Percentiles rank a stretch among this genome's conserved stretches.
These are phyloP conservation scores for Dovyalis caffra DNA, from an alignment of 345 rosid genomes.

Conservation along the genomic window DNA sequence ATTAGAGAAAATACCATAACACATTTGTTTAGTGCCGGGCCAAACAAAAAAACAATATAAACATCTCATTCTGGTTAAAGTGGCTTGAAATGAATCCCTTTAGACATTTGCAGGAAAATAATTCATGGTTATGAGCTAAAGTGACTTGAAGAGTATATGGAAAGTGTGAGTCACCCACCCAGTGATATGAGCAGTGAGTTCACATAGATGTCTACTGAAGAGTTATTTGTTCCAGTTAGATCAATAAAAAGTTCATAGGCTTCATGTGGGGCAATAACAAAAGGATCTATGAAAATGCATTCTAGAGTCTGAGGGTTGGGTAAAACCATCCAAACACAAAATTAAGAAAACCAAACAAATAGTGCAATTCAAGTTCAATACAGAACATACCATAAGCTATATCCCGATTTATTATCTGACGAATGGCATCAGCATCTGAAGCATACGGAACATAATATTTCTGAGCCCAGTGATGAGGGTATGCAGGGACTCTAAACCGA, in stretches of 20 bases:
- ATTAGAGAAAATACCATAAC: background rate
- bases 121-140: background rate
- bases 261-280: background rate
- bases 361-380: background rate
- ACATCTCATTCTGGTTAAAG: background rate
- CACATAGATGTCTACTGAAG: background rate
- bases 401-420: slow-evolving; percentile 52
- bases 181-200: too few species aligned
- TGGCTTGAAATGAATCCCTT: background rate
- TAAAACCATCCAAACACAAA: background rate
- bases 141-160: background rate
- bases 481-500: slow-evolving; percentile 62
- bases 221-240: background rate
- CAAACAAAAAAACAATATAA: background rate
- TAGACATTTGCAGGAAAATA: background rate
- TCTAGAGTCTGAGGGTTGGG: background rate
- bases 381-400: slow-evolving; percentile 57
- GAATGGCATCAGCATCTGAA: slow-evolving; percentile 63
- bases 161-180: background rate
- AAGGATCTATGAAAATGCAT: background rate
- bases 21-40: background rate
- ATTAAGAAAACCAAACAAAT: background rate
- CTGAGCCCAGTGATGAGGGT: slow-evolving; percentile 91
- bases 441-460: slow-evolving; percentile 88
- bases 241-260: background rate